Evolutionary conservation across 208 protist genomes (phyloP).

Genomic region (Angomonas ambiguus): DNA sequence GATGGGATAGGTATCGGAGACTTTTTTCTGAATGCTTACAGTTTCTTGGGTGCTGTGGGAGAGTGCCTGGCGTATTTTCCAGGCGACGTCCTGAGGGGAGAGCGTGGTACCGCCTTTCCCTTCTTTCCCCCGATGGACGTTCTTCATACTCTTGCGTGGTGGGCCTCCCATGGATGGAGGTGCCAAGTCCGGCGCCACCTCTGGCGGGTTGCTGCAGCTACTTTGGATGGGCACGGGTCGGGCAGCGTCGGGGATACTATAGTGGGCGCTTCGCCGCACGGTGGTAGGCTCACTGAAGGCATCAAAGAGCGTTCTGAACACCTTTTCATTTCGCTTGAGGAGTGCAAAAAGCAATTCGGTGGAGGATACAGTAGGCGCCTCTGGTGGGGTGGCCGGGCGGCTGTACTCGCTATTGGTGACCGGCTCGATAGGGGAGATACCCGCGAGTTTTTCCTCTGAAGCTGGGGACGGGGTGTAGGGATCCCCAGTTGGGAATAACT

Average conservation of each 20-base stretch:
- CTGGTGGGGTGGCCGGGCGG: too few species aligned
- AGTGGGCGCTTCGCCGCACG: conserved; percentile 28
- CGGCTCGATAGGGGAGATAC: neutral
- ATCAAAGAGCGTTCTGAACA: conserved; percentile 64
- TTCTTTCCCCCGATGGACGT: neutral
- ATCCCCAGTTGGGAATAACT: neutral
- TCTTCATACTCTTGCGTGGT: too few species aligned
- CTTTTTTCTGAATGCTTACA: conserved; percentile 13
- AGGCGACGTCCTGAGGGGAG: conserved; percentile 21
- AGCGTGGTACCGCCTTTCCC: neutral
- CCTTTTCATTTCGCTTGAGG: conserved; percentile 55
- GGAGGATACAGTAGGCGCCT: neutral
- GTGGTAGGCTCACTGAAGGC: conserved; percentile 37
- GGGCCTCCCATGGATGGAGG: neutral
- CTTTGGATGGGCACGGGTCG: conserved; percentile 12
- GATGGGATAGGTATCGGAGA: conserved; percentile 11
- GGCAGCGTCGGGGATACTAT: conserved; percentile 21
- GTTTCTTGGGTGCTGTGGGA: conserved; percentile 20
- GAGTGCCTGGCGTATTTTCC: conserved; percentile 34
- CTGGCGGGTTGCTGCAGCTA: conserved; percentile 5
- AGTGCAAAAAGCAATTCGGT: conserved; percentile 15
- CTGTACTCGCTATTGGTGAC: neutral
- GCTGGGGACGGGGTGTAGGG: neutral
- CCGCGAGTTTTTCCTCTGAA: neutral
- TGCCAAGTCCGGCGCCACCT: neutral